Evolutionary conservation across 129 eudicot genomes (phyloP).

Genomic region (Escallonia herrerae): DNA sequence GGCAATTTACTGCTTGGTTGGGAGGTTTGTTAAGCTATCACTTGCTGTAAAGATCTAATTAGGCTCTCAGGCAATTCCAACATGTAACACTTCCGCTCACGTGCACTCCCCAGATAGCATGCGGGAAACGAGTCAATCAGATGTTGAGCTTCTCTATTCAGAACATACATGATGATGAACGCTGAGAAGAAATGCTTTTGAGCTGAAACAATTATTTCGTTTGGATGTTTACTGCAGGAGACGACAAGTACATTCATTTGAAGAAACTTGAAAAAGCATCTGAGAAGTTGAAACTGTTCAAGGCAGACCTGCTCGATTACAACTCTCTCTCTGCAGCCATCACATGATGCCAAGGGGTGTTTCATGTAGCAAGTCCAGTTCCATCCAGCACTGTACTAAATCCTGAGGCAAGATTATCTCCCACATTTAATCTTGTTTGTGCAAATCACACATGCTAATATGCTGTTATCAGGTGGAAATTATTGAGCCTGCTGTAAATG

Average conservation of each 20-base stretch:
- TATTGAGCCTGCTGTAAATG: slow-evolving; percentile 78
- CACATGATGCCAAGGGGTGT: slow-evolving; percentile 66
- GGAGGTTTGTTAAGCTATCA: too few species aligned
- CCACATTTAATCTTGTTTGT: too few species aligned
- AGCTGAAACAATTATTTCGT: too few species aligned
- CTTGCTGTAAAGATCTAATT: too few species aligned
- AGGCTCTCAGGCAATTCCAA: too few species aligned
- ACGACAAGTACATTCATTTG: slow-evolving; percentile 56
- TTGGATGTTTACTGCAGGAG: slow-evolving; percentile 22
- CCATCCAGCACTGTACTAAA: slow-evolving; percentile 63
- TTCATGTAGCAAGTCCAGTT: slow-evolving; percentile 86
- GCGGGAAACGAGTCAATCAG: too few species aligned
- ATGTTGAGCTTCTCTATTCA: too few species aligned
- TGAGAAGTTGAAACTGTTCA: slow-evolving; percentile 56
- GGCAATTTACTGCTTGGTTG: too few species aligned
- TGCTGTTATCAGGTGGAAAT: slow-evolving; percentile 49
- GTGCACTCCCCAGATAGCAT: too few species aligned
- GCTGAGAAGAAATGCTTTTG: too few species aligned
- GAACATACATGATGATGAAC: too few species aligned
- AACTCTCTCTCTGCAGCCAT: slow-evolving; percentile 53
- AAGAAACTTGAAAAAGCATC: slow-evolving; percentile 57
- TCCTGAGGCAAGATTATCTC: slow-evolving; percentile 52
- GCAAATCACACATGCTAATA: slow-evolving; percentile 2
- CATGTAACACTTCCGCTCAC: too few species aligned
- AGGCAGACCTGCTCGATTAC: slow-evolving; percentile 73